Conservation (phyloP, 108 stramenopile species). For the Fistulifera solaris region DNA sequence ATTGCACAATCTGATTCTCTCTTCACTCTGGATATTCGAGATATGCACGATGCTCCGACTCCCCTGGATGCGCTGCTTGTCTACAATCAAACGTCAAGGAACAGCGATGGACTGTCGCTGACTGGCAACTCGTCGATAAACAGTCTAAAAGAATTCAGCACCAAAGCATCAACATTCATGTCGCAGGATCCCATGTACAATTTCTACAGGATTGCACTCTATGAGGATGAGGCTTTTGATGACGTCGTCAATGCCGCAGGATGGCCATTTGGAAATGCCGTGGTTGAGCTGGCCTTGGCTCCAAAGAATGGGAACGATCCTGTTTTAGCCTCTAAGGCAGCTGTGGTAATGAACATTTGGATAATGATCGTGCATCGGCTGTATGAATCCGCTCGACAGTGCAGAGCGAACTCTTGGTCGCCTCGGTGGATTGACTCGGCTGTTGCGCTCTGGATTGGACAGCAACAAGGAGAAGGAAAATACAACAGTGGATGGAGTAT, state of each 20-base stretch:
- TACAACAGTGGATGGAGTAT: constrained; percentile 45
- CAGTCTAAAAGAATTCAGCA: constrained; percentile 18
- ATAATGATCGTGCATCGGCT: constrained; percentile 52
- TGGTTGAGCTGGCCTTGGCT: constrained; percentile 43
- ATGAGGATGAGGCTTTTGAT: constrained; percentile 42
- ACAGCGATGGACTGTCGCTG: constrained; percentile 25
- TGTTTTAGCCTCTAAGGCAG: constrained; percentile 53
- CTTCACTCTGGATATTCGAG: constrained; percentile 37
- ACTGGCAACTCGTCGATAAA: constrained; percentile 25
- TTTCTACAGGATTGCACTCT: constrained; percentile 54
- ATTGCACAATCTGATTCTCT: constrained; percentile 16
- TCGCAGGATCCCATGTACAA: constrained; percentile 57
- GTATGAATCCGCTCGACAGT: constrained; percentile 36
- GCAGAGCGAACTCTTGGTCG: constrained; percentile 13
- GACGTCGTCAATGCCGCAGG: constrained; percentile 21
- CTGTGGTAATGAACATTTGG: constrained; percentile 53
- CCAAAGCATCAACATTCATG: constrained; percentile 19
- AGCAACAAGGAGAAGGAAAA: constrained; percentile 27
- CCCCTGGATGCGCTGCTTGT: constrained; percentile 22
- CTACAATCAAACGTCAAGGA: constrained; percentile 34
- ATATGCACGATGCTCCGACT: constrained; percentile 20
- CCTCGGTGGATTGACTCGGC: constrained; percentile 45
- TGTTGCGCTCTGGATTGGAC: constrained; percentile 70
- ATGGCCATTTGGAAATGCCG: constrained; percentile 51
- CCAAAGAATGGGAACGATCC: constrained; percentile 24